A percentile compares a stretch with the other conserved stretches of the same genome.
Evolutionary conservation across 1,284 basidiomycete genomes (phyloP).

Genomic region (Puccinia polysora): DNA sequence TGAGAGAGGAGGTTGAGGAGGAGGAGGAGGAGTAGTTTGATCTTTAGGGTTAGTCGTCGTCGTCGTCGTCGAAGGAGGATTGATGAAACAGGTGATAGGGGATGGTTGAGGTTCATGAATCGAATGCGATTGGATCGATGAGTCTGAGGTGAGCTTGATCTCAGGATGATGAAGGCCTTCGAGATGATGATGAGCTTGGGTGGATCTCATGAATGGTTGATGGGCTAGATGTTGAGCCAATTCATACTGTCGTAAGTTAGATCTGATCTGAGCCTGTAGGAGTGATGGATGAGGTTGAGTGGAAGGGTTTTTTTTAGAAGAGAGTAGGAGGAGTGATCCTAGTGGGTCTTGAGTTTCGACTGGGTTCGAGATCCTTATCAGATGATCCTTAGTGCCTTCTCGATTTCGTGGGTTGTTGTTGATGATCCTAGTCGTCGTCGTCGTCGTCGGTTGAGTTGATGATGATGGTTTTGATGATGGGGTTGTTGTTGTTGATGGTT

Average conservation of each 20-base stretch:
- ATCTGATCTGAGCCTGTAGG: constrained; percentile 23
- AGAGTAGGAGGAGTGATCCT: not conserved
- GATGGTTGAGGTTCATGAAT: too few species aligned
- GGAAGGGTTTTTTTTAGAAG: not conserved
- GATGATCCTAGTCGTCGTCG: not conserved
- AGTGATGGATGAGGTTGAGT: constrained; percentile 11
- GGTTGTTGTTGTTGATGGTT: not conserved
- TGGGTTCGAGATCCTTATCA: not conserved
- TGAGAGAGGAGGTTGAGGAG: not conserved
- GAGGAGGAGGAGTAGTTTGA: not conserved
- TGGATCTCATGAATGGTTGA: constrained; percentile 11
- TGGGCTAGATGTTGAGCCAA: constrained; percentile 30
- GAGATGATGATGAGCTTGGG: not conserved
- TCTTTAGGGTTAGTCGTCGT: too few species aligned
- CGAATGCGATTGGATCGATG: not conserved
- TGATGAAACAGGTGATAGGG: too few species aligned
- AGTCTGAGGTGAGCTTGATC: not conserved
- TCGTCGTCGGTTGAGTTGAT: too few species aligned
- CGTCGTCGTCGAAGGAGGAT: too few species aligned
- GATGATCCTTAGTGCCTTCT: too few species aligned
- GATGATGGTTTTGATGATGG: too few species aligned
- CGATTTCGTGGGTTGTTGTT: too few species aligned
- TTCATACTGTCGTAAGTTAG: constrained; percentile 33
- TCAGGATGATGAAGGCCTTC: not conserved
- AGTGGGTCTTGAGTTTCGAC: not conserved